Base-by-base conservation (phyloP, 805 yeast species). In the Zygosaccharomyces rouxii region DNA sequence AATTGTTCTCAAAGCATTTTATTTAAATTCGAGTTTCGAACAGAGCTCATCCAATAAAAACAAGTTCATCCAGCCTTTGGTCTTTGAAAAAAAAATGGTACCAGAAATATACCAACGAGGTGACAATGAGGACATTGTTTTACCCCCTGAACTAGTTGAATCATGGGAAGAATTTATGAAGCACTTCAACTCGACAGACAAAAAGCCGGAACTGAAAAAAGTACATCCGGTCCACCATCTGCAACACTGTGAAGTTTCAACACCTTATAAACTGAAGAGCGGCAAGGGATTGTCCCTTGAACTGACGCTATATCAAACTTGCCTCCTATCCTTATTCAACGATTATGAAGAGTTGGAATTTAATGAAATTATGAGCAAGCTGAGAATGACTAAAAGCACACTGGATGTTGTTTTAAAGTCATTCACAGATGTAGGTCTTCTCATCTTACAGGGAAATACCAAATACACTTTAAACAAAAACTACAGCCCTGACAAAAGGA, bases 231-330 rank as follows among this genome's bases (percentile, higher is more conserved):
- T 54, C 33, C 59, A 58, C 45, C 33, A 55, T n/a, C 50, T 64
- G 13, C 68, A 66, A 31, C 62, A 58, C 42, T 58, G 66, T 44
- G 67, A 64, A 33, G 60, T 66, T 3, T 41, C 48, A 14, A 53
- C 67, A 3, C 58, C 55, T 1, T 62, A 48, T 42, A 42, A 3
- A 13, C 25, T 56, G 29, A 41, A 47, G 1, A 45, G 52, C 28
- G 56, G 56, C 3, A 33, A 48, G 9, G 23, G 30, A 7, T 46
- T 66, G 14, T 35, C 38, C 5, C 49, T 66, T 14, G 62, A 62
- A 30, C 40, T 66, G 13, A 62, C 62, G 1, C 35, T 64, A 19
- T 53, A 51, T 33, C 70, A 66, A 47, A 55, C 65, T 2, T 50
- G 58, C 38, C 57, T 64, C 1, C 44, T 66, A 13, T 44, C 50